These are phyloP conservation scores for Mycena kentingensis DNA, from an alignment of 768 basidiomycete genomes.

Conservation along the genomic window DNA sequence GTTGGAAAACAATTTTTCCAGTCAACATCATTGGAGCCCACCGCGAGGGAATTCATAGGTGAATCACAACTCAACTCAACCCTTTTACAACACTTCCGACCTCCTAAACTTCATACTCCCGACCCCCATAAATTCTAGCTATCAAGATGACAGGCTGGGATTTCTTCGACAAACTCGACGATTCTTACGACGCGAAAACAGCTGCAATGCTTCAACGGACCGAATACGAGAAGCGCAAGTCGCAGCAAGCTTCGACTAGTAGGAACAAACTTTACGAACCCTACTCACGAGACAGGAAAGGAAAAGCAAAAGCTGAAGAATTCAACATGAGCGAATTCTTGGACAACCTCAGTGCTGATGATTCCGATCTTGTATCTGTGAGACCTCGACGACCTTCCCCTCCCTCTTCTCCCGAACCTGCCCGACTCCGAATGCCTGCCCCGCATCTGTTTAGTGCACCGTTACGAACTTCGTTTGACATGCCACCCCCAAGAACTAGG, in stretches of 20 bases:
- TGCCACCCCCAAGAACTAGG: conserved; percentile 5
- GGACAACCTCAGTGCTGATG: neutral
- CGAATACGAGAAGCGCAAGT: neutral
- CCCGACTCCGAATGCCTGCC: neutral
- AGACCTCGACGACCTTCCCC: neutral
- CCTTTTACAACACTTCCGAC: neutral
- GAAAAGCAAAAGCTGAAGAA: neutral
- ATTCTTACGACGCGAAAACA: neutral
- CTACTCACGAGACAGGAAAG: neutral
- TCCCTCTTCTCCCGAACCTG: neutral
- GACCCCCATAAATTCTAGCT: neutral
- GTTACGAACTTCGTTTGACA: neutral
- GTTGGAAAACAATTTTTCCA: neutral
- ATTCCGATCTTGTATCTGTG: neutral
- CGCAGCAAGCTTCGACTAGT: neutral
- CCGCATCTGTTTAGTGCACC: neutral
- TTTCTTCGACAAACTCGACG: neutral
- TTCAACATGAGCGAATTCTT: neutral
- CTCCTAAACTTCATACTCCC: neutral
- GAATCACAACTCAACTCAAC: neutral
- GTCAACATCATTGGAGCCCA: conserved; percentile 14
- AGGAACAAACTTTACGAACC: neutral
- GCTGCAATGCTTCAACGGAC: neutral
- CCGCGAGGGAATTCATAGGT: conserved; percentile 8
- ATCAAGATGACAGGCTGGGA: neutral